These are phyloP conservation scores for Hydrangea macrophylla DNA, from an alignment of 148 eudicot species.

Conservation along the genomic window DNA sequence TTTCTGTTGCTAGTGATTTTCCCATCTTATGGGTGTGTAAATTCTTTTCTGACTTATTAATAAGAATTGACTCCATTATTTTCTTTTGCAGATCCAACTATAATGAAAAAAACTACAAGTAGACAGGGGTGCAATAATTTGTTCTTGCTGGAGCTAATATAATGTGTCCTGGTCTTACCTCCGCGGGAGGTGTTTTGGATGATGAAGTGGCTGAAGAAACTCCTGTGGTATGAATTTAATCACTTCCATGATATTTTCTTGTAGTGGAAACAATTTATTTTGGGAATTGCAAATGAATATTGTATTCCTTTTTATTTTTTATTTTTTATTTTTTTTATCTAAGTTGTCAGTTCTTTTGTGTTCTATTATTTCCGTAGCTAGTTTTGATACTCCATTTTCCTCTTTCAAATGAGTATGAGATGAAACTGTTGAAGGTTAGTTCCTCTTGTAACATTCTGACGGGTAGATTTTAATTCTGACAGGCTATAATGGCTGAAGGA, in stretches of 20 bases:
- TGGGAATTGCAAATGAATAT: no score
- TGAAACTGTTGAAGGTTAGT: not conserved
- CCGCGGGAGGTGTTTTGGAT: constrained; percentile 94
- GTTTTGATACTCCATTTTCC: not conserved
- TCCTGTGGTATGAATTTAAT: constrained; percentile 65
- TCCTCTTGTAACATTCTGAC: constrained; percentile 4
- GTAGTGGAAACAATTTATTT: not conserved
- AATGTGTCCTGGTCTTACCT: constrained; percentile 99
- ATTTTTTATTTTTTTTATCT: not conserved
- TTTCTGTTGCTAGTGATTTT: not conserved
- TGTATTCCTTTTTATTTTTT: no score
- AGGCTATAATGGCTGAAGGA: constrained; percentile 99
- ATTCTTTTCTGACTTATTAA: constrained; percentile 1
- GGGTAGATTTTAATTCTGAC: constrained; percentile 15
- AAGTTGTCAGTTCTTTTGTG: not conserved
- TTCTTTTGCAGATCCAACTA: constrained; percentile 69
- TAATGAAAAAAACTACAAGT: constrained; percentile 96
- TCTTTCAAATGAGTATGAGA: not conserved
- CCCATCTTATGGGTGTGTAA: not conserved
- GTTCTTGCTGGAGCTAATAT: constrained; percentile 96
- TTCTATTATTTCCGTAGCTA: not conserved
- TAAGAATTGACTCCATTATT: constrained; percentile 6
- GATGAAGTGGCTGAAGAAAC: constrained; percentile 83
- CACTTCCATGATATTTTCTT: not conserved
- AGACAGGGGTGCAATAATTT: constrained; percentile 93